phyloP scores from a whole-genome alignment of 2,329 filamentous ascomycete species.

The Zymoseptoria ardabiliae region DNA sequence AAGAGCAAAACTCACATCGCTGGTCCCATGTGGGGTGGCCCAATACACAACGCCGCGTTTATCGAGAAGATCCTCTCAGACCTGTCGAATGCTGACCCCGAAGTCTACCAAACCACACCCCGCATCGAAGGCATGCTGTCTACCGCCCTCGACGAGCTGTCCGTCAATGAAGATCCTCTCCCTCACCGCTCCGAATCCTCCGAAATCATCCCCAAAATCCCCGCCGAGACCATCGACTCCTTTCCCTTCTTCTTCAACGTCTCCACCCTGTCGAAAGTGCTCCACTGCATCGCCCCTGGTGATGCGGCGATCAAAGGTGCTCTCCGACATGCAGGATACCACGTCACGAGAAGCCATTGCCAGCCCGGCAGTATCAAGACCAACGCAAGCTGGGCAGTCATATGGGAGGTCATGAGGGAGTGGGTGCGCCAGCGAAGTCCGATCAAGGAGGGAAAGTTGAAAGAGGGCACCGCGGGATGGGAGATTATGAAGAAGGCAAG shows the following conservation, averaged over 20 bases:
- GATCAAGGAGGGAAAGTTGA: conserved; percentile 64
- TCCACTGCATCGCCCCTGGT: conserved; percentile 75
- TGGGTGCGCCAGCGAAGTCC: conserved; percentile 79
- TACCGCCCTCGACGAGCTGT: conserved; percentile 71
- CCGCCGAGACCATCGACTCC: conserved; percentile 60
- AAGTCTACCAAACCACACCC: conserved; percentile 69
- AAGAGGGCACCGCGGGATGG: conserved; percentile 62
- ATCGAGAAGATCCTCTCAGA: conserved; percentile 69
- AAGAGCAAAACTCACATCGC: conserved; percentile 77
- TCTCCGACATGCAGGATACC: conserved; percentile 71
- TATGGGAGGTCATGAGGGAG: conserved; percentile 91
- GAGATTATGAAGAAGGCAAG: conserved; percentile 44
- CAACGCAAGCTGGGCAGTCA: conserved; percentile 77
- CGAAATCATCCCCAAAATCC: conserved; percentile 38
- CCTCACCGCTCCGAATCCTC: conserved; percentile 2
- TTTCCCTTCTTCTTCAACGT: conserved; percentile 85
- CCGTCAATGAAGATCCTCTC: conserved; percentile 19
- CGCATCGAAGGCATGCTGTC: conserved; percentile 88
- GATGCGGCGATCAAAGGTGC: conserved; percentile 75
- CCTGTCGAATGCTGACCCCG: conserved; percentile 58
- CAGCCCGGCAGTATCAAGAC: conserved; percentile 88
- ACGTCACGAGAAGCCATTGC: conserved; percentile 77
- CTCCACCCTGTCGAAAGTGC: conserved; percentile 62
- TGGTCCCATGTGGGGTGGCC: conserved; percentile 92
- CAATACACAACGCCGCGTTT: conserved; percentile 76